Evolutionary conservation across 257 asterid species (phyloP), one percentile per base, ranked within the genome.

Genomic region (Lithospermum erythrorhizon): DNA sequence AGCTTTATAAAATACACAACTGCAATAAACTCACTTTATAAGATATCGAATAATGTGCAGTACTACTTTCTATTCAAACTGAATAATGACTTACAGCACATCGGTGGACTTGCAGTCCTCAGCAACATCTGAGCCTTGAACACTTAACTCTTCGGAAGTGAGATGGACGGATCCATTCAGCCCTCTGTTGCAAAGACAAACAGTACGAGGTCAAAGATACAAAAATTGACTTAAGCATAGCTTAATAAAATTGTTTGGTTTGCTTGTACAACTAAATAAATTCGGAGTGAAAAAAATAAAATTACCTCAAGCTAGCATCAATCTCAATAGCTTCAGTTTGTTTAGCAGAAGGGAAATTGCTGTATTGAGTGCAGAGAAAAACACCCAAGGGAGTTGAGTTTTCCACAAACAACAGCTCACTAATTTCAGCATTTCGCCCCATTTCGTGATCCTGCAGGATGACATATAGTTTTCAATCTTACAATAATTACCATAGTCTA

Each of bases 381-480:
- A 53, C 57, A 32, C 51, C 65, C 15, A 63, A 45, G 22, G 22
- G 9, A n/a, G 52, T 69, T 23, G 59, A 63, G 1, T 52, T 49
- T 4, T 47, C 21, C 24, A 63, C 55, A 15, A 69, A 63, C 65
- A 69, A 15, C 49, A 29, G 20, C 25, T 57, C 65, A 5, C 8
- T 17, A 0, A 22, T 49, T 53, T 52, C 65, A 14, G 48, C 57
- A 23, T 69, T 69, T 53, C 73, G 63, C 21, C 1, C 32, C 20
- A 24, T 69, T 49, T 69, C 73, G 3, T 63, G 19, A 10, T 57
- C 69, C 73, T 69, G 21, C 2, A 48, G 2, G 53, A 37, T 23
- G 7, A 1, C 58, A 13, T 32, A n/a, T 27, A 30, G 60, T 24
- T 22, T 20, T 21, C 23, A 32, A 9, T 45, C 35, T 37, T 60